Evolutionary conservation across 2,329 filamentous ascomycete species (phyloP), one percentile per base, ranked within the genome.

Genomic region (Claviceps quebecensis): DNA sequence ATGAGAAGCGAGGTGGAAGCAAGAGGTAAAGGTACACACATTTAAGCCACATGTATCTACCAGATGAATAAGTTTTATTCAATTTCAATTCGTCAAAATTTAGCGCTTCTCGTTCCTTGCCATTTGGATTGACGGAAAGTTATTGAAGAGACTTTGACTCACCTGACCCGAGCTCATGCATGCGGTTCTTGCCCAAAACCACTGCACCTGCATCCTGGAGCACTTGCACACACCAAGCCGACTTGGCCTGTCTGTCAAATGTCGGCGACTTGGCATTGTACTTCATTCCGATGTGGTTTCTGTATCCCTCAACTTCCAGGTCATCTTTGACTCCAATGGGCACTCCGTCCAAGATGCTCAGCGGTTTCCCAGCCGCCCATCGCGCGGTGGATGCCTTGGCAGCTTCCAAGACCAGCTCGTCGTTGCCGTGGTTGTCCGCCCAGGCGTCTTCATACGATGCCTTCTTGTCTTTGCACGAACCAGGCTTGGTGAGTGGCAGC

Each of bases 241-340:
- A 86, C 54, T 73, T 67, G 62, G 60, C 71, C 56, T 61, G 71
- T 55, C 75, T 69, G 50, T 58, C 74, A 76, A 74, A 78, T 57
- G 66, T 72, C 2, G 69, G 65, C 40, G 71, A 60, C 2, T 71
- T 76, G 52, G 77, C 75, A 56, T 84, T 74, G 45, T 81, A 71
- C 55, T 69, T 75, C 59, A 83, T 81, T 22, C 85, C 87, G 47
- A 77, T 68, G 50, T 80, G 83, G 55, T 75, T 78, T 48, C 78
- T 75, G 62, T 88, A 90, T 14, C 85, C 87, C 56, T 79, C 73
- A 36, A 89, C 71, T 56, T 84, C 75, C 16, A 83, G 75, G 60
- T 95, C 87, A 61, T 94, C 88, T 68, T 95, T 95, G 59, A 93
- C 78, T 0, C 83, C 85, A 47, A 94, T 77, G 0, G 88, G 89